Conservation (phyloP, 495 filamentous ascomycete genomes). For the Trichoderma orchidacearum region DNA sequence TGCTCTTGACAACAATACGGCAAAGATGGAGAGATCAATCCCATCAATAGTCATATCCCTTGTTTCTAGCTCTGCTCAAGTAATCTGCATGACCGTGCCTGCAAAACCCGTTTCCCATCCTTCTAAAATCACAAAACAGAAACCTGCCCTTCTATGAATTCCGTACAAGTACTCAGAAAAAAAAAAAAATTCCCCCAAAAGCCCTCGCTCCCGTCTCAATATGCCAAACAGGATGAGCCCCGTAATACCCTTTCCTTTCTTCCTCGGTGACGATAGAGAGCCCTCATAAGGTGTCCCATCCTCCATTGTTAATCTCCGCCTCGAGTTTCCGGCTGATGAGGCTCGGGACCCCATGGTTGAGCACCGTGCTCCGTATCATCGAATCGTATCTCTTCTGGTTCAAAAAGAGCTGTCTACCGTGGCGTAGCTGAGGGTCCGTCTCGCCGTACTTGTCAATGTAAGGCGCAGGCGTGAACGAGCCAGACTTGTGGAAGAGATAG, state of each 20-base stretch:
- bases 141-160: background rate
- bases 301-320: conserved; percentile 88
- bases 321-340: conserved; percentile 81
- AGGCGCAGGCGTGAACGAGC: conserved; percentile 74
- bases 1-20: too few species aligned
- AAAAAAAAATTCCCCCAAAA: too few species aligned
- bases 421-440: conserved; percentile 72
- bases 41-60: too few species aligned
- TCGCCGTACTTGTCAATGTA: conserved; percentile 94
- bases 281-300: conserved; percentile 85
- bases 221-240: background rate
- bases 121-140: background rate
- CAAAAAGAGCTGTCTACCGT: conserved; percentile 72
- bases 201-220: background rate
- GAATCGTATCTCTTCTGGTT: conserved; percentile 89
- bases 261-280: too few species aligned
- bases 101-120: background rate
- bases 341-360: conserved; percentile 76
- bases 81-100: background rate
- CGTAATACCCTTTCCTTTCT: too few species aligned
- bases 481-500: conserved; percentile 68
- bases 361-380: conserved; percentile 73
- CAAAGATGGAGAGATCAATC: too few species aligned
- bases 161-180: background rate
- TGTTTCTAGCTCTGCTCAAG: background rate